These are phyloP conservation scores for Quillaja saponaria DNA, from an alignment of 306 rosid species.

Conservation along the genomic window DNA sequence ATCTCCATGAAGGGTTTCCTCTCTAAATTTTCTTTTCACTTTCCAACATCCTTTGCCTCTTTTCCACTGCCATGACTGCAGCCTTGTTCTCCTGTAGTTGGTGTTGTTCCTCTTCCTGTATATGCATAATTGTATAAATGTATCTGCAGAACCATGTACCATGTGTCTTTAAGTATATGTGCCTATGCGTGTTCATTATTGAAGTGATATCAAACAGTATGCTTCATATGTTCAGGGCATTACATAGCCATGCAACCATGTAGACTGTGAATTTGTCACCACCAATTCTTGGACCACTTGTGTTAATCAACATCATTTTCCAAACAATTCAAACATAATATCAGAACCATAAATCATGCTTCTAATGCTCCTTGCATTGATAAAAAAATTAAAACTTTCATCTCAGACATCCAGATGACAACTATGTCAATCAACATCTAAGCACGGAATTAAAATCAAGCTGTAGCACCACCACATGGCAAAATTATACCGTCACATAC, in stretches of 20 bases:
- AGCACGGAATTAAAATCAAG: slow-evolving; percentile 26
- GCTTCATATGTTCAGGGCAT: background rate
- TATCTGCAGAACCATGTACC: background rate
- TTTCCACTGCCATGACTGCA: slow-evolving; percentile 61
- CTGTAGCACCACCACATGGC: slow-evolving; percentile 22
- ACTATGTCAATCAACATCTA: background rate
- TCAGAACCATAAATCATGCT: too few relatives aligned
- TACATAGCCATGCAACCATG: background rate
- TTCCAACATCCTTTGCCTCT: slow-evolving; percentile 78
- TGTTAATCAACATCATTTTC: background rate
- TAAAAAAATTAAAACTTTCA: too few relatives aligned
- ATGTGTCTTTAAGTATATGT: background rate
- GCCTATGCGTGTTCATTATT: background rate
- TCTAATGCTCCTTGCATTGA: too few relatives aligned
- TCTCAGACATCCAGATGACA: too few relatives aligned
- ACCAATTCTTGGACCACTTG: slow-evolving; percentile 11
- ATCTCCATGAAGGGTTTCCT: slow-evolving; percentile 76
- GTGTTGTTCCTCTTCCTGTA: slow-evolving; percentile 66
- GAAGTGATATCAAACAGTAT: background rate
- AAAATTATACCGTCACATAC: slow-evolving; percentile 12
- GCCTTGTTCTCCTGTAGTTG: slow-evolving; percentile 58
- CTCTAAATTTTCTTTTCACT: slow-evolving; percentile 74
- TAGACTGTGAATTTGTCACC: background rate
- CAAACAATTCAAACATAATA: too few relatives aligned
- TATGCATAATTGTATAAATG: slow-evolving; percentile 15